Base-by-base conservation (phyloP, 2,329 filamentous ascomycete genomes). In the Colletotrichum cordylinicola region DNA sequence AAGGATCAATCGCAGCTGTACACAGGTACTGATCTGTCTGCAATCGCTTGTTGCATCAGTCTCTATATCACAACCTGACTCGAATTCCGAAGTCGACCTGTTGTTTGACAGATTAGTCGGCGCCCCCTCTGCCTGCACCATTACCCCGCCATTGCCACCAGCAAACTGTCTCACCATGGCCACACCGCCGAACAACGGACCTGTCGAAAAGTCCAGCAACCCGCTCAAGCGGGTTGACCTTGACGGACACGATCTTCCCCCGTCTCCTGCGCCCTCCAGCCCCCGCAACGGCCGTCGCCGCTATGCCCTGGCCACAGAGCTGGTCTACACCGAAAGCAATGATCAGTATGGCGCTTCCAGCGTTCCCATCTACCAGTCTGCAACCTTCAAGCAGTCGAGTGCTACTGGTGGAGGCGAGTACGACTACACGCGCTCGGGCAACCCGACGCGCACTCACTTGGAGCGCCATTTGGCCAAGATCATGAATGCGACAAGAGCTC, bases 391-490 rank as follows among this genome's bases (percentile, higher is more conserved):
- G 87, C 97, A 98, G 86, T 91, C 91, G 27, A 95, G 94, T 21
- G 94, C 94, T 77, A 90, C 86, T 61, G 95, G 95, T 75, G 95
- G 95, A 76, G 89, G 91, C 82, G 96, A 98, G 85, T 99, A 98
- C 86, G 97, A 99, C 88, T 99, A 99, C 88, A 98, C 97, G 76
- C 95, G 98, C 77, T 98, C 96, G 43, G 97, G 97, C 72, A 99
- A 99, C 84, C 97, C 97, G 21, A 99, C 97, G 74, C 92, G 97
- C 79, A 98, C 96, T 39, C 97, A 99, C 82, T 92, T 99, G 78
- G 97, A 99, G 88, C 93, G 96, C 75, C 97, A 99, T 85, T 89
- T 99, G 80, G 97, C 98, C 82, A 99, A 99, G 91, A 98, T 99
- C 84, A 99, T 99, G 98, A 96, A 95, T 80, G 97, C 97, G 61